Conservation (phyloP, 495 filamentous ascomycete genomes). For the Aspergillus ostianus region DNA sequence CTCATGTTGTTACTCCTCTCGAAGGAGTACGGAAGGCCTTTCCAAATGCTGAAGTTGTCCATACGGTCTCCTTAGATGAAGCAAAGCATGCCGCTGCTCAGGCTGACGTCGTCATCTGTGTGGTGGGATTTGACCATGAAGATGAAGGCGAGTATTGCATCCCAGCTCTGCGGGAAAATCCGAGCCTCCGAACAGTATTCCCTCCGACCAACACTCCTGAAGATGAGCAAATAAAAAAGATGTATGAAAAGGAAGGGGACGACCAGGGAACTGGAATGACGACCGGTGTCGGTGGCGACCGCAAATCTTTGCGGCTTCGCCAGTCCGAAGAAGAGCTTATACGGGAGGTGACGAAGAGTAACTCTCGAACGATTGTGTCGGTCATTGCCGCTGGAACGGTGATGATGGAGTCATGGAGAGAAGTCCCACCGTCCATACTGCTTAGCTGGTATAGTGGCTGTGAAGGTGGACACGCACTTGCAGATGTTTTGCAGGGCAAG, state of each 20-base stretch:
- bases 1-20: slow-evolving; percentile 14
- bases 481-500: slow-evolving; percentile 14
- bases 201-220: slow-evolving; percentile 4
- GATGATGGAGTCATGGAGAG: slow-evolving; percentile 18
- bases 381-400: slow-evolving; percentile 19
- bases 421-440: slow-evolving; percentile 14
- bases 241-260: slow-evolving; percentile 2
- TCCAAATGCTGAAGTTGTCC: slow-evolving; percentile 1
- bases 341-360: slow-evolving; percentile 51
- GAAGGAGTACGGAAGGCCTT: slow-evolving; percentile 16
- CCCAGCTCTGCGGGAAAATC: slow-evolving; percentile 11
- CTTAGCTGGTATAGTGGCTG: slow-evolving; percentile 24
- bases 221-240: not conserved
- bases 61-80: slow-evolving; percentile 6
- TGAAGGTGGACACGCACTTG: slow-evolving; percentile 13
- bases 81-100: slow-evolving; percentile 4
- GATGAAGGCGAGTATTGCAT: slow-evolving; percentile 25
- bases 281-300: slow-evolving; percentile 20
- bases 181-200: not conserved
- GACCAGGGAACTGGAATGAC: slow-evolving; percentile 6
- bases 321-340: slow-evolving; percentile 44
- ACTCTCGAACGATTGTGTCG: slow-evolving; percentile 23
- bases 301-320: slow-evolving; percentile 15
- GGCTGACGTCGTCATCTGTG: slow-evolving; percentile 16
- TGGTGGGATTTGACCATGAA: slow-evolving; percentile 18